Percentiles rank a stretch among this genome's conserved stretches.
Conservation (phyloP, 2,329 filamentous ascomycete genomes). For the Madurella mycetomatis region DNA sequence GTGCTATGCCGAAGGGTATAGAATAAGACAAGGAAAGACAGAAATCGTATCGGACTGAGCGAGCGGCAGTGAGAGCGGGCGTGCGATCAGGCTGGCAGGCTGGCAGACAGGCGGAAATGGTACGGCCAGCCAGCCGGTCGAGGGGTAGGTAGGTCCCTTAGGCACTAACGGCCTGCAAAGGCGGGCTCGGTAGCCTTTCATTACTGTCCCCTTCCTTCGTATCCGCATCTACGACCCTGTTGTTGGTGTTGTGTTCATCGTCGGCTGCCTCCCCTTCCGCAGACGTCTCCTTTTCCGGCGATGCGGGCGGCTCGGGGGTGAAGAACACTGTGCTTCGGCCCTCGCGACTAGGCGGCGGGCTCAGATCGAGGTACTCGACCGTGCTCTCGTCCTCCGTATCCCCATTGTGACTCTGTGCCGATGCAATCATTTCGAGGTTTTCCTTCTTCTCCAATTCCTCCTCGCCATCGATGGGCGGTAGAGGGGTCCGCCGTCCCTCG, state of each 20-base stretch:
- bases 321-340: slow-evolving; percentile 36
- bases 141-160: slow-evolving; percentile 13
- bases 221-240: not conserved
- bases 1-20: slow-evolving; percentile 4
- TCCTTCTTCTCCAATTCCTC: slow-evolving; percentile 19
- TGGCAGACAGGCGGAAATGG: not conserved
- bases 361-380: slow-evolving; percentile 23
- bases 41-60: too few species aligned
- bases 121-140: not conserved
- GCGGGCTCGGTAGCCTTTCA: slow-evolving; percentile 31
- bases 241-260: not conserved
- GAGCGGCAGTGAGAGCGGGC: too few species aligned
- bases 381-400: slow-evolving; percentile 10
- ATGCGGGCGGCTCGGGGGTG: slow-evolving; percentile 38
- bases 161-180: slow-evolving; percentile 33
- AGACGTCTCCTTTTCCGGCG: slow-evolving; percentile 21
- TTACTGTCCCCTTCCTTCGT: not conserved
- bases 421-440: too few species aligned
- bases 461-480: slow-evolving; percentile 48
- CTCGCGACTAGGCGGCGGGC: slow-evolving; percentile 30
- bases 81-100: not conserved
- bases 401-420: slow-evolving; percentile 7
- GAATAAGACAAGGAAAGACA: too few species aligned
- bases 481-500: slow-evolving; percentile 52
- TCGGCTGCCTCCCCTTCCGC: slow-evolving; percentile 13